Percentiles rank a stretch among this genome's conserved stretches.
Conservation (phyloP, 2,329 filamentous ascomycete species). For the Diplodia mutila region DNA sequence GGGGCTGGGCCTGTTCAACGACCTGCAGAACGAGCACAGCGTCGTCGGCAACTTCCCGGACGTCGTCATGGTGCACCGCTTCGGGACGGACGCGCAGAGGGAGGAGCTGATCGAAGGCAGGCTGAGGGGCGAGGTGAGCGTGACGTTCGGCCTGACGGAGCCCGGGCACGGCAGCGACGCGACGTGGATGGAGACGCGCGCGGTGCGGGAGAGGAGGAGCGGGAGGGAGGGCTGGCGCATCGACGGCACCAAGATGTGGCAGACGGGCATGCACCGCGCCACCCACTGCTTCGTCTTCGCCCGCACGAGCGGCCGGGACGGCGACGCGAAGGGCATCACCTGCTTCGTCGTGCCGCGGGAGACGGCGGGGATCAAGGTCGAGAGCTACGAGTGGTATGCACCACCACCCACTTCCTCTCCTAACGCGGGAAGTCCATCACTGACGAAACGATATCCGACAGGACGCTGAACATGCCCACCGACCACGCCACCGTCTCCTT, state of each 20-base stretch:
- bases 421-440: background rate
- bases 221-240: conserved; percentile 57
- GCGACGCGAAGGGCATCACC: conserved; percentile 60
- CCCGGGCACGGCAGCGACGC: conserved; percentile 65
- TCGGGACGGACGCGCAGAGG: conserved; percentile 60
- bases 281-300: conserved; percentile 67
- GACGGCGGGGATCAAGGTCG: conserved; percentile 57
- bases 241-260: conserved; percentile 66
- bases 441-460: conserved; percentile 25
- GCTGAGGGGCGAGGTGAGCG: conserved; percentile 57
- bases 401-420: background rate
- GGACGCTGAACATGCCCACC: conserved; percentile 69
- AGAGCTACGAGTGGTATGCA: conserved; percentile 60
- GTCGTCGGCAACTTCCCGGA: conserved; percentile 67
- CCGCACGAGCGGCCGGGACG: conserved; percentile 58
- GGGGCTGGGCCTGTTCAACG: conserved; percentile 64
- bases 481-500: conserved; percentile 65
- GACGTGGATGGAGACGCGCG: conserved; percentile 64
- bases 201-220: conserved; percentile 47
- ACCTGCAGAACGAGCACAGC: conserved; percentile 66
- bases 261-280: conserved; percentile 65
- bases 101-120: conserved; percentile 57
- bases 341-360: conserved; percentile 62
- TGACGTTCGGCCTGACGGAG: conserved; percentile 67
- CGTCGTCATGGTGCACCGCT: conserved; percentile 64